phyloP scores from a whole-genome alignment of 2,329 filamentous ascomycete species.

The Talaromyces marneffei region DNA sequence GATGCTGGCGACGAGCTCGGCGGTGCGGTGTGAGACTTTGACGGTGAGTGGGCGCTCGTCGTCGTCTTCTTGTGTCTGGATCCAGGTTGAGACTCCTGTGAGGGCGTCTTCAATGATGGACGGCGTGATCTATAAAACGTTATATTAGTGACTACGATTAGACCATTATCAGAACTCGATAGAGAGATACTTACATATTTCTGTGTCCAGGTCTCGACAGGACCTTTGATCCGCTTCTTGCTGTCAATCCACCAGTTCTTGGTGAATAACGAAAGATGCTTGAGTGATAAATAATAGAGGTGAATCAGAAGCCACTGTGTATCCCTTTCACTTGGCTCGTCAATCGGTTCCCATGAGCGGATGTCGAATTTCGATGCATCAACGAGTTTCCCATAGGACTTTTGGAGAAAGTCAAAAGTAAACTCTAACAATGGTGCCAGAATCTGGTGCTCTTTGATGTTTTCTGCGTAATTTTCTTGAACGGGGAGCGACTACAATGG shows the following conservation, averaged over 20 bases:
- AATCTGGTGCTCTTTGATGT: conserved; percentile 68
- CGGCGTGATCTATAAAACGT: conserved; percentile 34
- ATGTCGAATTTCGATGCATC: conserved; percentile 66
- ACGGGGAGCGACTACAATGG: conserved; percentile 63
- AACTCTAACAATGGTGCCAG: conserved; percentile 68
- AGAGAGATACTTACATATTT: conserved; percentile 69
- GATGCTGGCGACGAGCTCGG: conserved; percentile 78
- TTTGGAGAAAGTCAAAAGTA: conserved; percentile 76
- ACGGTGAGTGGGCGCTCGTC: conserved; percentile 54
- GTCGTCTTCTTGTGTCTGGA: conserved; percentile 41
- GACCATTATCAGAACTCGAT: conserved; percentile 24
- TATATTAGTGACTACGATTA: neutral
- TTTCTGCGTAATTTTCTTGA: conserved; percentile 70
- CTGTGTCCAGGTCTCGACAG: conserved; percentile 78
- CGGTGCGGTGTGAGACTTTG: conserved; percentile 63
- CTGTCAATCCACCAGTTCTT: conserved; percentile 81
- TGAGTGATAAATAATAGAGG: conserved; percentile 75
- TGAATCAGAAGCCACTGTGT: conserved; percentile 80
- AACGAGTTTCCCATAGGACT: conserved; percentile 65
- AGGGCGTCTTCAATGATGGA: conserved; percentile 37
- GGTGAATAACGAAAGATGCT: conserved; percentile 69
- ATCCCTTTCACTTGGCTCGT: conserved; percentile 64
- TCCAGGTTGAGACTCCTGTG: conserved; percentile 37
- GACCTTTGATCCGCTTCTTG: conserved; percentile 69
- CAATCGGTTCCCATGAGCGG: conserved; percentile 52